Base-by-base conservation (phyloP, 164 flowering plant species). In the Annona cherimola region DNA sequence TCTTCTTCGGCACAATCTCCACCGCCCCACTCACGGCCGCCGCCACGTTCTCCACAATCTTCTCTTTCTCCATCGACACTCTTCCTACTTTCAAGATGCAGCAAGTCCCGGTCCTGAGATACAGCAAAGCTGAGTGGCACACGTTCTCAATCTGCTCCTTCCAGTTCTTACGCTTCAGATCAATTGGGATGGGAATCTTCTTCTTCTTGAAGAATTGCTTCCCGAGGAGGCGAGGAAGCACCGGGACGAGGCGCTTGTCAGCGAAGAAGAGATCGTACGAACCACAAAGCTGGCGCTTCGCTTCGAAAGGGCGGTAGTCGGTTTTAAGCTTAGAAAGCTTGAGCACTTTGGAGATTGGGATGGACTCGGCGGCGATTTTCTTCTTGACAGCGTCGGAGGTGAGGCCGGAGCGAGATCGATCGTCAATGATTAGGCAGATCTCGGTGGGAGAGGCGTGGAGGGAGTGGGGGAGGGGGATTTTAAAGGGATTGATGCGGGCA, bases 201-300 rank as follows among this genome's bases (percentile, higher is more conserved):
- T 85, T 90, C 86, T 87, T 91, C 91, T 80, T 87, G 67, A 81
- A 94, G 74, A 94, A 94, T 44, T 84, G 76, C 89, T 90, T 94
- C 59, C 98, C 98, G 45, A 92, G 45, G 43, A 86, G 35, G 81
- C 80, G 82, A 1, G 96, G 96, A 42, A 94, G 71, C 40, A 87
- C 61, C 0, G 86, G 90, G 7, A 89, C 73, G 1, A 89, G 61
- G 77, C 94, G 75, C 46, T 79, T 84, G 60, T 90, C 95, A 0
- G 90, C 87, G 4, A 90, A 80, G 60, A 90, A 90, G 80, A 88
- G 67, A 72, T 87, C 87, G 63, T 77, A 90, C 1, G 91, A 87
- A 44, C 79, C 81, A 20, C 88, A 86, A 1, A 90, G 71, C 86
- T 94, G 86, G 45, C 97, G 75, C 76, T 87, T 90, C 0, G 91